Base-by-base conservation (phyloP, 495 filamentous ascomycete genomes). In the Podospora appendiculata region DNA sequence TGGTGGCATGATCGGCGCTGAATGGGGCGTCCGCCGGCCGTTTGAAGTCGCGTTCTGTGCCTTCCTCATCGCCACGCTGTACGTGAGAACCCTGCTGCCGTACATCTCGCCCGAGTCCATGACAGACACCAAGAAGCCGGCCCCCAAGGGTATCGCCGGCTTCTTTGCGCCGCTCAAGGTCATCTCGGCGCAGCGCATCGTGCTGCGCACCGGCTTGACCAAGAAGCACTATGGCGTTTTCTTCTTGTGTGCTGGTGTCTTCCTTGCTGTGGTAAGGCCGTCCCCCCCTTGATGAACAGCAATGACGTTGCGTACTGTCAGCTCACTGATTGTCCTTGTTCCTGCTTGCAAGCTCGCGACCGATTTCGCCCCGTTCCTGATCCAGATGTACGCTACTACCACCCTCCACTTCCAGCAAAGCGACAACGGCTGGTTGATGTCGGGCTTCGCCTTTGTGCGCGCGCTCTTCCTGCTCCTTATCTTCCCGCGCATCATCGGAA, bases 151-250 rank as follows among this genome's bases (percentile, higher is more conserved):
- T 0, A 54, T 80, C 18, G 53, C 63, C 12, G 64, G 57, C 19
- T 76, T 80, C 59, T 78, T 83, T 52, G 72, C 77, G 4, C 80
- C 80, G 1, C 60, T 83, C 32, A 72, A 70, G 33, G 69, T 80
- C 5, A 71, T 82, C 40, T 57, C 60, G 6, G 75, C 79, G 1
- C 72, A 74, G 55, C 74, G 57, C 13, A 70, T 78, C 55, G 50
- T 65, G 1, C 57, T 78, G 11, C 45, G 45, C 3, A 66, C 63
- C 32, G 80, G 79, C 8, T 62, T 56, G 6, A 53, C 71, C 25
- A 59, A 55, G 35, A 73, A 61, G 25, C 74, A 81, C 52, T 74
- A 73, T 17, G 78, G 80, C 17, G 66, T 80, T 0, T 50, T 80
- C 6, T 67, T 80, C 8, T 66, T 82, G 41, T 79, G 75, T 16